Conservation (phyloP, 2,329 filamentous ascomycete species). For the Stemphylium lycopersici region DNA sequence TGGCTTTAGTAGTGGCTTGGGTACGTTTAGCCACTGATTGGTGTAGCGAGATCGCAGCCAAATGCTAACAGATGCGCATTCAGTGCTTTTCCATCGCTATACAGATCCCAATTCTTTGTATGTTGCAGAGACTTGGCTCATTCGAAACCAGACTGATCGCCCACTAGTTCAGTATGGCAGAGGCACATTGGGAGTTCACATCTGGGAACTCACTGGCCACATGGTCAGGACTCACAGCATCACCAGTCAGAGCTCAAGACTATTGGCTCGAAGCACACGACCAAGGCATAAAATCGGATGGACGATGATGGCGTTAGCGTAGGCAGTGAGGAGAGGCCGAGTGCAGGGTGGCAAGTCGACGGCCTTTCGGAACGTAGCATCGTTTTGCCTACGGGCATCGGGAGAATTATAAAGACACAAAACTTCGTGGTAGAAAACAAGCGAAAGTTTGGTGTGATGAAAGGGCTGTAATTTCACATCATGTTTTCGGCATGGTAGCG, state of each 20-base stretch:
- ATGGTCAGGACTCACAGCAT: constrained; percentile 5
- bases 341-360: not conserved
- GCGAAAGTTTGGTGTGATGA: too few species aligned
- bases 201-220: constrained; percentile 26
- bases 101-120: constrained; percentile 17
- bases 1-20: constrained; percentile 19
- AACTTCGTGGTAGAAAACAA: constrained; percentile 2
- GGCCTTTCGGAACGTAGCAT: not conserved
- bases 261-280: constrained; percentile 4
- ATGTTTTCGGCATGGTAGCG: too few species aligned
- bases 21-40: constrained; percentile 3
- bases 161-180: constrained; percentile 15
- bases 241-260: constrained; percentile 12
- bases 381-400: not conserved
- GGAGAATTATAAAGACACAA: not conserved
- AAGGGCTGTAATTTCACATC: too few species aligned
- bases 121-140: not conserved
- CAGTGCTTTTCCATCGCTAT: constrained; percentile 17
- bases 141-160: not conserved
- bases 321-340: constrained; percentile 15
- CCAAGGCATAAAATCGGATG: constrained; percentile 10
- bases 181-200: constrained; percentile 26
- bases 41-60: not conserved
- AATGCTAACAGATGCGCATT: not conserved
- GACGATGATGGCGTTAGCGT: constrained; percentile 15